These are phyloP conservation scores for Blastobotrys robertii DNA, from an alignment of 805 yeast species.

Conservation along the genomic window DNA sequence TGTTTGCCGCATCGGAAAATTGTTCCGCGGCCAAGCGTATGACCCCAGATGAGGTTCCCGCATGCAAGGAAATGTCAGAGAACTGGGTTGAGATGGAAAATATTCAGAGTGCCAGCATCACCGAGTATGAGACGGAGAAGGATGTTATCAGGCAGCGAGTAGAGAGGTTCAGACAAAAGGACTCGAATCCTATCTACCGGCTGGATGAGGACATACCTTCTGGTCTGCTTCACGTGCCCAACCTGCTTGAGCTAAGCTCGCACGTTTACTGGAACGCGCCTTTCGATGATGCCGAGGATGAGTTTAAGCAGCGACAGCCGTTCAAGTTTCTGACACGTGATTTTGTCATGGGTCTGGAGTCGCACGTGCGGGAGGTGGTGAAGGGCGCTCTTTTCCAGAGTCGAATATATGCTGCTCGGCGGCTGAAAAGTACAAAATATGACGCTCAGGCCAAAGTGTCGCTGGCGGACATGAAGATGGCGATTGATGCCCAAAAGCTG, in stretches of 20 bases:
- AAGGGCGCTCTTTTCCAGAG: too few species aligned
- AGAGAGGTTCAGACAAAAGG: background rate
- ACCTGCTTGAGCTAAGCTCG: too few species aligned
- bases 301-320: too few species aligned
- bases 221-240: background rate
- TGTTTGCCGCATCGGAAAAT: constrained; percentile 7
- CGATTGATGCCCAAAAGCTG: too few species aligned
- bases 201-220: background rate
- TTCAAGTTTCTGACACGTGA: too few species aligned
- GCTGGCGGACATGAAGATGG: too few species aligned
- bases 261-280: background rate
- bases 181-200: background rate
- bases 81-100: constrained; percentile 17
- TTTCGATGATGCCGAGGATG: background rate
- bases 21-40: background rate
- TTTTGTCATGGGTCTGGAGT: too few species aligned
- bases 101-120: constrained; percentile 4
- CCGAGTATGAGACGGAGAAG: background rate
- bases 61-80: constrained; percentile 18
- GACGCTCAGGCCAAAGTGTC: too few species aligned
- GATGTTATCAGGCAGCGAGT: background rate
- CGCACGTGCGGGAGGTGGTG: too few species aligned
- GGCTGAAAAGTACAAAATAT: too few species aligned
- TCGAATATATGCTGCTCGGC: too few species aligned
- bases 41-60: constrained; percentile 15